Percentiles rank a stretch among this genome's conserved stretches.
Conservation (phyloP, 257 asterid species). For the Solanum pennellii region DNA sequence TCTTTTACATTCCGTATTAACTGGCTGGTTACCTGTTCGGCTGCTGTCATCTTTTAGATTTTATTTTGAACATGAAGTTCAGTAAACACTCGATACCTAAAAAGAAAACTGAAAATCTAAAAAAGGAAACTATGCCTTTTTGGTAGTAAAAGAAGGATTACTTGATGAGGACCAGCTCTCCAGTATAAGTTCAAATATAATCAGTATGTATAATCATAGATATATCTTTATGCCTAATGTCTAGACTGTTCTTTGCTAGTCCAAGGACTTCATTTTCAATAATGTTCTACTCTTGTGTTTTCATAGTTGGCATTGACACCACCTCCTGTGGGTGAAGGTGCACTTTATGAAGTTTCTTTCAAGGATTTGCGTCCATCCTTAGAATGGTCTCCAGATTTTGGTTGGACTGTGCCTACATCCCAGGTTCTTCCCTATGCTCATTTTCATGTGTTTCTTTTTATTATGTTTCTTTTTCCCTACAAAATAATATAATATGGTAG, state of each 20-base stretch:
- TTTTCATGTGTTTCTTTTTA: background rate
- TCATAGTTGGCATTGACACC: conserved; percentile 44
- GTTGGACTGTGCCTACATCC: conserved; percentile 55
- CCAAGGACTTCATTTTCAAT: background rate
- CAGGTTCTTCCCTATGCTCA: conserved; percentile 27
- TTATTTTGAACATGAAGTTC: background rate
- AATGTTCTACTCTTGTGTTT: background rate
- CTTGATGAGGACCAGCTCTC: background rate
- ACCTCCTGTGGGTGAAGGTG: conserved; percentile 72
- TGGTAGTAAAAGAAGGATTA: background rate
- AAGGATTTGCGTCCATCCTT: conserved; percentile 77
- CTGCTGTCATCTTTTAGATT: background rate
- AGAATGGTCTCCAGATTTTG: conserved; percentile 59
- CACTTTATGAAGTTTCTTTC: conserved; percentile 23
- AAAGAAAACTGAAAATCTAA: background rate
- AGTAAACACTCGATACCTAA: background rate
- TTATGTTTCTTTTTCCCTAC: background rate
- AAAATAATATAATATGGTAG: background rate
- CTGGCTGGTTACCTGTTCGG: background rate
- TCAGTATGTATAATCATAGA: background rate
- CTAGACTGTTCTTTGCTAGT: background rate
- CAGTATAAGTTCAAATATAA: background rate
- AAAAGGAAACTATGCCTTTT: background rate
- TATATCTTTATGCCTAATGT: background rate
- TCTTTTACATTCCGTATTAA: background rate